Evolutionary conservation across 352 stramenopile genomes (phyloP).

Genomic region (Phytophthora ohioensis): DNA sequence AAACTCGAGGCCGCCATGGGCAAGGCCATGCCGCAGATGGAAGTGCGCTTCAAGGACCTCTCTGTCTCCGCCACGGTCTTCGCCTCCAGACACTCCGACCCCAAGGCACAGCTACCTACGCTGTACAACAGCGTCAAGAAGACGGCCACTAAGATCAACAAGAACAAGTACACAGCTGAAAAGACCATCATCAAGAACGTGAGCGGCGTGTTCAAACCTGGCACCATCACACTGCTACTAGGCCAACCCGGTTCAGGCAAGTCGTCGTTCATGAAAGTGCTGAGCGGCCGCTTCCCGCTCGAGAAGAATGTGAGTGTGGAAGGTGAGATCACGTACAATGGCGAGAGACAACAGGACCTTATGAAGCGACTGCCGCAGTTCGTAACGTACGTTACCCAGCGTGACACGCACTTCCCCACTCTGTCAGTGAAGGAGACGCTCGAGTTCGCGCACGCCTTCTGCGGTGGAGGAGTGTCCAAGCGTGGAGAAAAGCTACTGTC

Average conservation of each 20-base stretch:
- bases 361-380: constrained; percentile 54
- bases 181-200: constrained; percentile 36
- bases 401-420: constrained; percentile 89
- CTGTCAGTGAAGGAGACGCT: constrained; percentile 63
- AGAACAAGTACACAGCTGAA: constrained; percentile 41
- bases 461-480: constrained; percentile 38
- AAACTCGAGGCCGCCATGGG: constrained; percentile 30
- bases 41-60: constrained; percentile 38
- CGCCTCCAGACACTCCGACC: constrained; percentile 15
- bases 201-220: too few species aligned
- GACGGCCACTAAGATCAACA: constrained; percentile 27
- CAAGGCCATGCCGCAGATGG: constrained; percentile 35
- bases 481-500: constrained; percentile 16
- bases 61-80: constrained; percentile 36
- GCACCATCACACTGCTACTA: too few species aligned
- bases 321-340: constrained; percentile 33
- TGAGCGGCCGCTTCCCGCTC: constrained; percentile 12
- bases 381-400: constrained; percentile 48
- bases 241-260: too few species aligned
- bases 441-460: constrained; percentile 50
- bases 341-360: constrained; percentile 18
- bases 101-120: constrained; percentile 45
- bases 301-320: constrained; percentile 33
- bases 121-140: constrained; percentile 52
- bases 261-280: too few species aligned